Base-by-base conservation (phyloP, 805 yeast species). In the Lipomyces sp. region DNA sequence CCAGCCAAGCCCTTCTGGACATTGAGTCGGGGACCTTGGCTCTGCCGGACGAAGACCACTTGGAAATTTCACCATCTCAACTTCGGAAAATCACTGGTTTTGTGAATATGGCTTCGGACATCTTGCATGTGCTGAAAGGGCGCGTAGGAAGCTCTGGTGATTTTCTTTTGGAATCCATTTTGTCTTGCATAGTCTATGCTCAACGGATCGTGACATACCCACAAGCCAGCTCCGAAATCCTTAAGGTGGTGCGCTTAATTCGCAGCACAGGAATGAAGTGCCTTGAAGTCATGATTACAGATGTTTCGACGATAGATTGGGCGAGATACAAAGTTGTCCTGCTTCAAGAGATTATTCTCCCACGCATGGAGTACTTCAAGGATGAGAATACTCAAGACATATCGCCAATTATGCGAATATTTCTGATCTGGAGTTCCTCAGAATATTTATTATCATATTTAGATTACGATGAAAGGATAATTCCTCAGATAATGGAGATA, bases 351-450 rank as follows among this genome's bases (percentile, higher is more conserved):
- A 80, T 92, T 30, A 79, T 94, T 13, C 72, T 76, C 29, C 92
- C 96, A 6, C 84, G 96, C 73, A 80, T 95, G 71, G 80, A 67
- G 0, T 80, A 82, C 11, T 94, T 94, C 76, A 88, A 88, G 2
- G 83, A 79, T 53, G 97, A 90, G 73, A 95, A 94, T 75, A 80
- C 89, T 39, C 96, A 92, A 74, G 92, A 89, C 73, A 88, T 94
- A 0, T 92, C 98, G 0, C 84, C 96, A 0, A 75, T 94, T 55
- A 79, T 93, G 85, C 85, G 81, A 64, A 75, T 92, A 8, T 83
- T 94, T 73, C 77, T 85, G 5, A 78, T 83, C 7, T 84, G 96
- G 87, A 79, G 89, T 59, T 74, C 80, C 3, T 75, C 78, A 39
- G 78, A 80, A 4, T 78, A 79, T 30, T 80, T 88, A 50, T 78